phyloP scores from a whole-genome alignment of 2,329 filamentous ascomycete species.

The Boeremia lycopersici region DNA sequence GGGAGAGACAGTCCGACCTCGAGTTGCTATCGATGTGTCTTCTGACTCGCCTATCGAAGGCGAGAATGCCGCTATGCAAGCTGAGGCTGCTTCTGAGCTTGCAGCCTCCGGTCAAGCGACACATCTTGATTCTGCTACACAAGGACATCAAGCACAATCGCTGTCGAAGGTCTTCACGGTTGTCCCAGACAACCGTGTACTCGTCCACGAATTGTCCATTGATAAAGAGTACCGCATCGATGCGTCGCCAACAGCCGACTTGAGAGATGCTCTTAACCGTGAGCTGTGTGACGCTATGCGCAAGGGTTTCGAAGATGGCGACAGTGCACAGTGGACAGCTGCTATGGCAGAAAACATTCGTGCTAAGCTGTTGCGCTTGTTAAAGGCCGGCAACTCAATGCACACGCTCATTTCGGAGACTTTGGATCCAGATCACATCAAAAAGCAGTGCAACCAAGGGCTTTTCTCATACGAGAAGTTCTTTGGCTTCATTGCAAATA shows the following conservation, averaged over 20 bases:
- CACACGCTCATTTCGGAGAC: constrained; percentile 76
- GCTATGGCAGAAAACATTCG: constrained; percentile 73
- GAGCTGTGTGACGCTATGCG: constrained; percentile 67
- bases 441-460: constrained; percentile 70
- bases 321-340: constrained; percentile 70
- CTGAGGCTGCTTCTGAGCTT: constrained; percentile 40
- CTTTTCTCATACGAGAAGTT: constrained; percentile 83
- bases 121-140: constrained; percentile 18
- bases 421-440: constrained; percentile 73
- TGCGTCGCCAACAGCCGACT: constrained; percentile 58
- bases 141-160: constrained; percentile 51
- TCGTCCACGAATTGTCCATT: constrained; percentile 80
- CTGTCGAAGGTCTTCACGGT: constrained; percentile 62
- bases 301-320: constrained; percentile 65
- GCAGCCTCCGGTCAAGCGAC: constrained; percentile 27
- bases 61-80: constrained; percentile 46
- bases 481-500: constrained; percentile 74
- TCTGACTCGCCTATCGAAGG: constrained; percentile 34
- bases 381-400: constrained; percentile 74
- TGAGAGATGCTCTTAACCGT: constrained; percentile 65
- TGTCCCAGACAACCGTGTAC: constrained; percentile 73
- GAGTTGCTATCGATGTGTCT: constrained; percentile 60
- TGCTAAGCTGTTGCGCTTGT: constrained; percentile 72
- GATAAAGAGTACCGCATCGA: constrained; percentile 79
- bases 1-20: constrained; percentile 70